These are phyloP conservation scores for Chaetomium sp. DNA, from an alignment of 2,329 filamentous ascomycete genomes.

Conservation along the genomic window DNA sequence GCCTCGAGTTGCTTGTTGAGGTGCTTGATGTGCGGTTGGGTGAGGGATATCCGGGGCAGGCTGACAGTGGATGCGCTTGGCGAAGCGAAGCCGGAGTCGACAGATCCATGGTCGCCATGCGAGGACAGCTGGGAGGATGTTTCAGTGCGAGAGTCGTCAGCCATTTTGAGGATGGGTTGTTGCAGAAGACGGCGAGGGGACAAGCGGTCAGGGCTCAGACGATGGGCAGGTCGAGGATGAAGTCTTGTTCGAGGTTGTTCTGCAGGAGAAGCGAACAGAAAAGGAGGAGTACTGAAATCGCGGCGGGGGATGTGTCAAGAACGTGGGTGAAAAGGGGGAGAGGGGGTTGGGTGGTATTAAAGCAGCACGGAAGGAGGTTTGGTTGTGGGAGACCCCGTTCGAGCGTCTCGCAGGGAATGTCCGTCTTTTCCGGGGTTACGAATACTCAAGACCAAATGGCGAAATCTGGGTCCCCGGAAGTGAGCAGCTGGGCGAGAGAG, in stretches of 20 bases:
- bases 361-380: constrained; percentile 16
- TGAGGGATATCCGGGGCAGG: constrained; percentile 80
- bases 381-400: constrained; percentile 21
- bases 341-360: constrained; percentile 27
- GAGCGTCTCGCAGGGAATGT: constrained; percentile 25
- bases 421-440: constrained; percentile 19
- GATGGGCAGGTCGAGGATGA: neutral
- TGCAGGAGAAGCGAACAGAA: constrained; percentile 8
- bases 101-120: constrained; percentile 43
- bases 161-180: constrained; percentile 32
- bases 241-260: neutral
- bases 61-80: constrained; percentile 59
- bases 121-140: constrained; percentile 47
- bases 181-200: neutral
- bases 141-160: constrained; percentile 41
- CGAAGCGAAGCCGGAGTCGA: constrained; percentile 86
- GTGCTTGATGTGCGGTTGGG: constrained; percentile 82
- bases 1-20: constrained; percentile 87
- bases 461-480: constrained; percentile 17
- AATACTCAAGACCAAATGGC: constrained; percentile 18
- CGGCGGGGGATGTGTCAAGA: constrained; percentile 21
- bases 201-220: neutral
- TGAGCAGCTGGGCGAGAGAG: constrained; percentile 3
- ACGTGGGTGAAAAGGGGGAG: constrained; percentile 10
- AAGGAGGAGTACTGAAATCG: constrained; percentile 8